Conservation (phyloP, 345 rosid genomes). For the Lepidium didymum region DNA sequence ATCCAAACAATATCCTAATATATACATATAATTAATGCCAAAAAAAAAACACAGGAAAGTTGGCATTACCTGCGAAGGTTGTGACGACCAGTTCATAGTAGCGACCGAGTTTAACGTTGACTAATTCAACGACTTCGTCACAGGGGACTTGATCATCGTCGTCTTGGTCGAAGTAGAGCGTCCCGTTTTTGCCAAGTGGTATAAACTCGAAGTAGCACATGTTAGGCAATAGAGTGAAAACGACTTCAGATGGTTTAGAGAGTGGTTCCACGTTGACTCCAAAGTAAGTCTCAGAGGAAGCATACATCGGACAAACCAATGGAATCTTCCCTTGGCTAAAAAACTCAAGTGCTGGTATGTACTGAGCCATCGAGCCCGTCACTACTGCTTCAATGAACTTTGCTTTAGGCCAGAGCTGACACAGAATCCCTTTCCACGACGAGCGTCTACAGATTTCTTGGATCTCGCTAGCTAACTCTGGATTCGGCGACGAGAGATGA, state of each 20-base stretch:
- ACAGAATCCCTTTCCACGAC: conserved; percentile 85
- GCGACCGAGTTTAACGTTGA: conserved; percentile 57
- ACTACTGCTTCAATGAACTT: conserved; percentile 88
- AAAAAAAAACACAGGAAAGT: background rate
- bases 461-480: conserved; percentile 45
- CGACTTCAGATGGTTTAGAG: conserved; percentile 67
- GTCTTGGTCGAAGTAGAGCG: conserved; percentile 34
- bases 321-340: conserved; percentile 78
- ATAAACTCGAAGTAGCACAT: conserved; percentile 93
- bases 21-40: too few relatives aligned
- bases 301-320: conserved; percentile 84
- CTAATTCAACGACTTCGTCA: conserved; percentile 50
- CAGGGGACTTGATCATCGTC: conserved; percentile 41
- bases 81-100: conserved; percentile 85
- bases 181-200: conserved; percentile 46
- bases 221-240: conserved; percentile 82
- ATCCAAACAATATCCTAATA: background rate
- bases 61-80: conserved; percentile 57
- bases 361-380: conserved; percentile 95
- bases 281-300: conserved; percentile 86
- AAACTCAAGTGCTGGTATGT: conserved; percentile 70
- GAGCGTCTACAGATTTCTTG: conserved; percentile 40
- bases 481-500: conserved; percentile 37
- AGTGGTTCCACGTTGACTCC: conserved; percentile 83
- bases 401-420: conserved; percentile 73